Evolutionary conservation across 768 basidiomycete genomes (phyloP).

Genomic region (Termitomyces titanicus): DNA sequence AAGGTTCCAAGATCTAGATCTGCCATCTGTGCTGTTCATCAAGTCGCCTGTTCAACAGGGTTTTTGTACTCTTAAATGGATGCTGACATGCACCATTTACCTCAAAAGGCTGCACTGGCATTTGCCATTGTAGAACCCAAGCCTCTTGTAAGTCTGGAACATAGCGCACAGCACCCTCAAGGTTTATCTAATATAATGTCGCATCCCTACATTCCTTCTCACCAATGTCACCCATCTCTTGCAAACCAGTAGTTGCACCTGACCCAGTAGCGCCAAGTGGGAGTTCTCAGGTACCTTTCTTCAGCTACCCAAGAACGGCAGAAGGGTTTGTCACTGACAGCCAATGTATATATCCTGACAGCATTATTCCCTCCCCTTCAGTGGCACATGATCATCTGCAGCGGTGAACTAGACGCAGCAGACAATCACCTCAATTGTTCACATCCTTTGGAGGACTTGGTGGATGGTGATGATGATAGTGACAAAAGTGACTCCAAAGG

Average conservation of each 20-base stretch:
- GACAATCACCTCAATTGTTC: constrained; percentile 33
- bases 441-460: constrained; percentile 31
- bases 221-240: constrained; percentile 21
- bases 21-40: background rate
- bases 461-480: constrained; percentile 29
- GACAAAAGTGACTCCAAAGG: constrained; percentile 27
- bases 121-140: constrained; percentile 13
- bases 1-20: too few species aligned
- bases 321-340: constrained; percentile 77
- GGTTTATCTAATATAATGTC: constrained; percentile 22
- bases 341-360: constrained; percentile 64
- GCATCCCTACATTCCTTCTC: too few species aligned
- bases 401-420: constrained; percentile 61
- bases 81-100: background rate
- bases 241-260: background rate
- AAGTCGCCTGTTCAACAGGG: constrained; percentile 5
- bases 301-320: constrained; percentile 72
- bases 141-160: constrained; percentile 33
- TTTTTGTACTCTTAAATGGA: constrained; percentile 16
- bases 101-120: constrained; percentile 16
- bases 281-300: constrained; percentile 54
- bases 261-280: constrained; percentile 7
- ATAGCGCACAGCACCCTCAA: constrained; percentile 27
- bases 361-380: constrained; percentile 68
- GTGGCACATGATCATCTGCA: constrained; percentile 71